Evolutionary conservation across 345 rosid species (phyloP), one percentile per base, ranked within the genome.

Genomic region (Heritiera littoralis): DNA sequence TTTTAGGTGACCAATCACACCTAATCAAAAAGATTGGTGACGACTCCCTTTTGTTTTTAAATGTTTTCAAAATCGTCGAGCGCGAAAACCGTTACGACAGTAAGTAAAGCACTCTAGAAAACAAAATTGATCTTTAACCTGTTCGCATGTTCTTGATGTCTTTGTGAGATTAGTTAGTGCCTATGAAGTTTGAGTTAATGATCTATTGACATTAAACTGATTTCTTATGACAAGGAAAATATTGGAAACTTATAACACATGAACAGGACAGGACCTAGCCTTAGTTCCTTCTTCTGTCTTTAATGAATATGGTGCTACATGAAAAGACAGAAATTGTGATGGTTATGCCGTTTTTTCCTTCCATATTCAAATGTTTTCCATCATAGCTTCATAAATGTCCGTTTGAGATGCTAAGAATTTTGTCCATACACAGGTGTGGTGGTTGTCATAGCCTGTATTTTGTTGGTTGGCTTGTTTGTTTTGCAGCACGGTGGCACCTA

Each of bases 381-480:
- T 79, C 72, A 15, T 77, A 43, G 11, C 45, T 66, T 35, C 68
- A 76, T 10, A 14, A 67, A n/a, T 55, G 54, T 32, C 54, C 59
- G 43, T 66, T 80, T 75, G 72, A 77, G 70, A 66, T 70, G 45
- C 80, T 85, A 73, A 84, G 67, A n/a, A 51, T 66, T 77, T 64
- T 60, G 3, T 56, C 41, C 51, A 30, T 78, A 49, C 54, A 54
- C 88, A 96, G 99, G 98, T 81, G 81, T 88, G 83, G 88, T 90
- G 89, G 86, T 91, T 75, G 69, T 84, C 85, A 81, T 92, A 83
- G 90, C 94, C 58, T 86, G 93, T 66, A 77, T 85, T 66, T 79
- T 91, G 81, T 83, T 96, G 87, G 89, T 92, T 81, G 92, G 97
- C 72, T 94, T 92, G 79, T 96, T 96, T 76, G 92, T 94, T 87